These are phyloP conservation scores for Chytriomyces sp. DNA, from an alignment of 192 early-diverging fungal genomes.

Conservation along the genomic window DNA sequence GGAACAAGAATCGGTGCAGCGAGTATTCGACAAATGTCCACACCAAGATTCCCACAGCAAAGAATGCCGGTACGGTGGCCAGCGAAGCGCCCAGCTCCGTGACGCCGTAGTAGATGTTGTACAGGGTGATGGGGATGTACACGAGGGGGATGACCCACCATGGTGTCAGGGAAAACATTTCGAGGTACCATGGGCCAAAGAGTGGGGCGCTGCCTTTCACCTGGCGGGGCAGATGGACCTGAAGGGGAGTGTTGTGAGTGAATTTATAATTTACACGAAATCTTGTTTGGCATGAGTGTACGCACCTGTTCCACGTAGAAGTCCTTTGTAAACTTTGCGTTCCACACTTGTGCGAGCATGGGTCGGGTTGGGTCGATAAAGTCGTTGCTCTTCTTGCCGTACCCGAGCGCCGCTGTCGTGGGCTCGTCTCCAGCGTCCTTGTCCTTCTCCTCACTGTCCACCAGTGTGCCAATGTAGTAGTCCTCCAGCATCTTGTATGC, in stretches of 20 bases:
- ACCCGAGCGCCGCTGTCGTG: slow-evolving; percentile 45
- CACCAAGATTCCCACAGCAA: slow-evolving; percentile 70
- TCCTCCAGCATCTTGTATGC: slow-evolving; percentile 89
- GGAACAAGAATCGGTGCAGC: slow-evolving; percentile 93
- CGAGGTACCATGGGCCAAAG: slow-evolving; percentile 76
- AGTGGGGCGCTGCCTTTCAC: slow-evolving; percentile 76
- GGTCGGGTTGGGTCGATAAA: slow-evolving; percentile 86
- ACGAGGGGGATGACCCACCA: slow-evolving; percentile 90
- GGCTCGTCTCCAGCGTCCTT: slow-evolving; percentile 47
- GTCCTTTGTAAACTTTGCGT: slow-evolving; percentile 73
- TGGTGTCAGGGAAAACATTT: slow-evolving; percentile 85
- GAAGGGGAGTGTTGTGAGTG: background rate
- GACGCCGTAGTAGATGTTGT: slow-evolving; percentile 50
- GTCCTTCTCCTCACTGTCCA: slow-evolving; percentile 6
- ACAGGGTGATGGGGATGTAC: slow-evolving; percentile 78
- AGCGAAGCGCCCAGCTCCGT: background rate
- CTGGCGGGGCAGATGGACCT: slow-evolving; percentile 87
- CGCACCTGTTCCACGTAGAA: slow-evolving; percentile 79
- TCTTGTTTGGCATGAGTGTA: background rate
- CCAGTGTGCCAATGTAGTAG: slow-evolving; percentile 74
- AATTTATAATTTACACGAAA: background rate
- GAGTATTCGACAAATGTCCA: slow-evolving; percentile 92
- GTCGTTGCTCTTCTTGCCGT: slow-evolving; percentile 55
- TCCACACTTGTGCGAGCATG: slow-evolving; percentile 80
- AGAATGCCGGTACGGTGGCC: slow-evolving; percentile 42